Conservation (phyloP, 257 asterid species). For the Plantago ovata region DNA sequence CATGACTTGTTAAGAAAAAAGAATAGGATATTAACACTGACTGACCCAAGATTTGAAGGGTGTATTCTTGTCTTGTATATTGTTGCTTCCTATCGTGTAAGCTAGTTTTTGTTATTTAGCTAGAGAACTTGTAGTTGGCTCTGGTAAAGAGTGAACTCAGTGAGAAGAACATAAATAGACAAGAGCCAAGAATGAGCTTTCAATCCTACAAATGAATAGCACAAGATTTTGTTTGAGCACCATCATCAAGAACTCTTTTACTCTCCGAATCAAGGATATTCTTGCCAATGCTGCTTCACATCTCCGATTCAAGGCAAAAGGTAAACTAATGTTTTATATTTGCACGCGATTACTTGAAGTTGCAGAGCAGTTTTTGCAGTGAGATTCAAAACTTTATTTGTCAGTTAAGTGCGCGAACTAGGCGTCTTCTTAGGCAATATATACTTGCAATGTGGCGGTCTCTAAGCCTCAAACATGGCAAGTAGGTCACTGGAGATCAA, state of each 20-base stretch:
- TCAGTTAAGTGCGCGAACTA: too few species aligned
- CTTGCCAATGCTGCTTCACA: conserved; percentile 28
- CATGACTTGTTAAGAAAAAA: background rate
- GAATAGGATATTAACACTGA: background rate
- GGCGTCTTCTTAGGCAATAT: background rate
- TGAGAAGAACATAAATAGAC: conserved; percentile 27
- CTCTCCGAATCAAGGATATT: conserved; percentile 30
- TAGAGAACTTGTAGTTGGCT: conserved; percentile 4
- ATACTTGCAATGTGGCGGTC: too few species aligned
- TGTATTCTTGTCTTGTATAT: conserved; percentile 23
- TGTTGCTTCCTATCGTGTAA: conserved; percentile 30
- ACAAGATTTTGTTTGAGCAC: conserved; percentile 33
- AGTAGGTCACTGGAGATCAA: too few species aligned
- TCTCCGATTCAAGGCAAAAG: conserved; percentile 37
- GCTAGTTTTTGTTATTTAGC: conserved; percentile 22
- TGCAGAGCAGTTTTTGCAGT: too few species aligned
- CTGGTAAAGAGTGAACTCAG: conserved; percentile 13
- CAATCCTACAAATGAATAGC: conserved; percentile 36
- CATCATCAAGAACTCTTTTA: conserved; percentile 39
- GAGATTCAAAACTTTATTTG: too few species aligned
- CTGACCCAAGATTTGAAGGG: conserved; percentile 2
- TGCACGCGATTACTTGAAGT: background rate
- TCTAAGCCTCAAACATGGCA: too few species aligned
- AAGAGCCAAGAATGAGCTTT: conserved; percentile 5
- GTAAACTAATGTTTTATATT: conserved; percentile 11